Evolutionary conservation across 306 rosid genomes (phyloP).

Genomic region (Castanea sativa): DNA sequence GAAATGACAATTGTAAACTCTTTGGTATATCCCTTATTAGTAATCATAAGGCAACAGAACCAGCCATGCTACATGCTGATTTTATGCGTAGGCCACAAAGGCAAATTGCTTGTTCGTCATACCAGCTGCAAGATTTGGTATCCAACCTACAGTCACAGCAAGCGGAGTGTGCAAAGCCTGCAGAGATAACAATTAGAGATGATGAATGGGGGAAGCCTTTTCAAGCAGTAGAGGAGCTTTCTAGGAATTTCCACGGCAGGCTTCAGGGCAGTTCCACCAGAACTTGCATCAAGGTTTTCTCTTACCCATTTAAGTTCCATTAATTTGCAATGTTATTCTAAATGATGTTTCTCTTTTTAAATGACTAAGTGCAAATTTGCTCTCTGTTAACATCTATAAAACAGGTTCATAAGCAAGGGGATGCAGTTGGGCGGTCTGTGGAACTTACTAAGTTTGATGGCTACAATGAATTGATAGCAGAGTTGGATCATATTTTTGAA

Average conservation of each 20-base stretch:
- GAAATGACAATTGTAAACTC: slow-evolving; percentile 48
- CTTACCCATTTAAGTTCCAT: neutral
- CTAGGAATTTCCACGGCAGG: slow-evolving; percentile 29
- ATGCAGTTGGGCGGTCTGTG: slow-evolving; percentile 55
- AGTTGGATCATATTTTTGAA: slow-evolving; percentile 49
- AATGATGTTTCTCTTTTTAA: neutral
- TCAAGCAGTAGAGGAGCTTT: slow-evolving; percentile 22
- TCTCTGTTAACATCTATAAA: neutral
- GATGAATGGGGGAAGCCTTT: slow-evolving; percentile 21
- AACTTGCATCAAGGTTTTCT: slow-evolving; percentile 50
- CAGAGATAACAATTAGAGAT: slow-evolving; percentile 20
- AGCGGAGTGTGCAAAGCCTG: slow-evolving; percentile 21
- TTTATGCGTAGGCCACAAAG: slow-evolving; percentile 16
- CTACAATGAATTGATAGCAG: slow-evolving; percentile 48
- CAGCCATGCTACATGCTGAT: slow-evolving; percentile 6
- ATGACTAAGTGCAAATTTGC: neutral
- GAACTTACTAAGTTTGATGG: slow-evolving; percentile 55
- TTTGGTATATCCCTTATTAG: slow-evolving; percentile 45
- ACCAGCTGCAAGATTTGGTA: slow-evolving; percentile 19
- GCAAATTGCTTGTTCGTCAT: neutral
- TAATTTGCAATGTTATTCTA: neutral
- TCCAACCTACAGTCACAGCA: slow-evolving; percentile 35
- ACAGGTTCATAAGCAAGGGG: slow-evolving; percentile 62
- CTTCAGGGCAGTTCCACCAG: slow-evolving; percentile 37
- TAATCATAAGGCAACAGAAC: slow-evolving; percentile 24